Evolutionary conservation across 192 early-diverging fungal genomes (phyloP).

Genomic region (Umbelopsis vinacea): DNA sequence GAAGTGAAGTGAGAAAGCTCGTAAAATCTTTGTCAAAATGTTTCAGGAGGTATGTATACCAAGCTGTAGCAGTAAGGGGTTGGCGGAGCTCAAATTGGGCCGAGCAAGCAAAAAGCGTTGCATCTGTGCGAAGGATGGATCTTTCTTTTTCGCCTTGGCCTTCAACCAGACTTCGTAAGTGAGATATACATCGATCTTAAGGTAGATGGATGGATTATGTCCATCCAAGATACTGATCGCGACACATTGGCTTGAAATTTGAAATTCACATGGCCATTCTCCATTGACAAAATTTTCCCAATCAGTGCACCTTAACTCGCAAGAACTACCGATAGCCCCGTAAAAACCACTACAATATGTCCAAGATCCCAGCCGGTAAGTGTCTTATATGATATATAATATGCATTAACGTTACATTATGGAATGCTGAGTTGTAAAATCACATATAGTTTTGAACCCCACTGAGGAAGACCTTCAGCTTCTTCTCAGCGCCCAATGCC

Average conservation of each 20-base stretch:
- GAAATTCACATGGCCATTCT: not conserved
- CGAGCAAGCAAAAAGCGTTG: not conserved
- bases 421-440: slow-evolving; percentile 20
- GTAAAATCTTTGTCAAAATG: not conserved
- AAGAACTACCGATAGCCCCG: slow-evolving; percentile 21
- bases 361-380: slow-evolving; percentile 20
- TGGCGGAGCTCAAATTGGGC: not conserved
- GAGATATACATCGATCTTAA: not conserved
- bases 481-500: slow-evolving; percentile 94
- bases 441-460: slow-evolving; percentile 60
- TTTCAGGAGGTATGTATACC: not conserved
- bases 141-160: slow-evolving; percentile 18
- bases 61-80: not conserved
- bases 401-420: not conserved
- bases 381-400: not conserved
- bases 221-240: not conserved
- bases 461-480: slow-evolving; percentile 94
- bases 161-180: slow-evolving; percentile 21
- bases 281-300: not conserved
- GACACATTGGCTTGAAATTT: not conserved
- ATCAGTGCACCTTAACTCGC: slow-evolving; percentile 23
- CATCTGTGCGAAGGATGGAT: not conserved
- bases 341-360: slow-evolving; percentile 1
- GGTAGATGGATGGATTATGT: slow-evolving; percentile 12
- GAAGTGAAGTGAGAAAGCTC: not conserved